Evolutionary conservation across 306 rosid species (phyloP).

Genomic region (Senna siamea): DNA sequence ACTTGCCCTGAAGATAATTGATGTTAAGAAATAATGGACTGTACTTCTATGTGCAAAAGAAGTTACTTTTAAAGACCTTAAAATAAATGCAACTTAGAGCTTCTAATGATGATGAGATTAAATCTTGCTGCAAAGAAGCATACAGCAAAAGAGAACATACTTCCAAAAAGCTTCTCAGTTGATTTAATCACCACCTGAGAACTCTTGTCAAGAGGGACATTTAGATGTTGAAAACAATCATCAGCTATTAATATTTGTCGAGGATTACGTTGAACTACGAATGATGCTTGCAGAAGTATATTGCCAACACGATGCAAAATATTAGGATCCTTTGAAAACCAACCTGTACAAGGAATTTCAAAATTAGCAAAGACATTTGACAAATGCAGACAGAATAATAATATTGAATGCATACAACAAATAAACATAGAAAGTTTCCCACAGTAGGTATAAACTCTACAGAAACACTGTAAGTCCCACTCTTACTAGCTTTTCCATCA

Average conservation of each 20-base stretch:
- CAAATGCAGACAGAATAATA: background rate
- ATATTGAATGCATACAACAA: background rate
- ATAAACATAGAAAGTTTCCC: background rate
- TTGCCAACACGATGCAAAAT: conserved; percentile 80
- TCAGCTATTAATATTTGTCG: conserved; percentile 81
- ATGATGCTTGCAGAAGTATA: conserved; percentile 80
- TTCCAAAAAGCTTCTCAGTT: conserved; percentile 85
- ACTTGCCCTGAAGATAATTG: conserved; percentile 69
- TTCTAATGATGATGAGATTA: conserved; percentile 3
- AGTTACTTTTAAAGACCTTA: background rate
- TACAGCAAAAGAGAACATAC: conserved; percentile 59
- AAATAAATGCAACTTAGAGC: conserved; percentile 6
- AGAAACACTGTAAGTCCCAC: too few species aligned
- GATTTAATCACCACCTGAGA: conserved; percentile 82
- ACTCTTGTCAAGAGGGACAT: conserved; percentile 73
- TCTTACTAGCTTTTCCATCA: too few species aligned
- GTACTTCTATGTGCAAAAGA: conserved; percentile 16
- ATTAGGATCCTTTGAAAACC: conserved; percentile 88
- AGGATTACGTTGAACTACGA: conserved; percentile 67
- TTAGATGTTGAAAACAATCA: conserved; percentile 84
- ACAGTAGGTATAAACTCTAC: background rate
- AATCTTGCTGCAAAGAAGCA: conserved; percentile 27
- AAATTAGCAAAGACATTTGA: conserved; percentile 18
- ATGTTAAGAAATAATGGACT: conserved; percentile 29
- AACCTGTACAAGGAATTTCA: conserved; percentile 63